Evolutionary conservation across 257 asterid species (phyloP), one percentile per base, ranked within the genome.

Genomic region (Verbena officinalis): DNA sequence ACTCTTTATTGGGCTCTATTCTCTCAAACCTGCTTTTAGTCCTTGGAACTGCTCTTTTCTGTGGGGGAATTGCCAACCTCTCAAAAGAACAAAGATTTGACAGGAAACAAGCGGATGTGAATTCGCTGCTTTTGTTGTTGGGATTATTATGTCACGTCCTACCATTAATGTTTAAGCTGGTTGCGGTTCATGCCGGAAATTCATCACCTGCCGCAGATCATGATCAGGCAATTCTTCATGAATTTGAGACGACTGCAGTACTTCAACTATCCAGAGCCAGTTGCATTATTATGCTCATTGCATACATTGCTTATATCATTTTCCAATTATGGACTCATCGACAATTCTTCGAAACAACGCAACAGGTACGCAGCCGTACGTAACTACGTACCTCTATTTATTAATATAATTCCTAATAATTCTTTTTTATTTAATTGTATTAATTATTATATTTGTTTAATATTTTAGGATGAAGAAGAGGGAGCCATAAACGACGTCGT

Each of bases 21-120:
- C 95, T 93, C 43, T 93, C 99, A 0, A 93, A 93, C 74, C 99
- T 93, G 63, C 97, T 93, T 19, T 51, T 93, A 48, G 99, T 93
- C n/a, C 92, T 93, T 17, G 99, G 99, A 4, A 77, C 88, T 27
- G 87, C 99, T n/a, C 86, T 93, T 13, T 74, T 93, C n/a, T 90
- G 96, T 34, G 96, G 97, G n/a, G 97, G 99, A 68, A 77, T 93
- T 45, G 88, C 85, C 4, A 90, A 93, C 60, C 9, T 86, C 0
- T 46, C 65, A 0, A 79, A 74, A 75, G 85, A 81, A 36, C 99
- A 93, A 43, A 83, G 80, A 2, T 93, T 83, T 40, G 95, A 93
- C 30, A 48, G 94, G 97, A 93, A 77, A 70, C 97, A 93, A 80
- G 92, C 96, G 0, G 95, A 90, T 43, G 95, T 90, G 24, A 93